A percentile compares a stretch with the other conserved stretches of the same genome.
Conservation (phyloP, 148 eudicot genomes). For the Rhododendron kiyosumense region DNA sequence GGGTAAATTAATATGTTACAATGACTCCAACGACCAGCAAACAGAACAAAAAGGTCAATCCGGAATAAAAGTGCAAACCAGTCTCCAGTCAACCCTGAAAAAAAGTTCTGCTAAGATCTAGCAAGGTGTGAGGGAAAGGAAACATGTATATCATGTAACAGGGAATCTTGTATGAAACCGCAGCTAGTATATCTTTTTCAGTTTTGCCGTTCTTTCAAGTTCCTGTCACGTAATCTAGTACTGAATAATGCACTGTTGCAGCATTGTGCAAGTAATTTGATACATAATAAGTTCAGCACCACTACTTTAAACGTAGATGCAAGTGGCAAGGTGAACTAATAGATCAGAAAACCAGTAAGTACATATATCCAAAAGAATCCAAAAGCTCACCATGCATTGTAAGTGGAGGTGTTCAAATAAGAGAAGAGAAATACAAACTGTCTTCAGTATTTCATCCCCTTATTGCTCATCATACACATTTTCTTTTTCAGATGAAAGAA, state of each 20-base stretch:
- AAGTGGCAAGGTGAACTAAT: not conserved
- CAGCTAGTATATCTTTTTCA: not conserved
- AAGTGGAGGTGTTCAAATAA: not conserved
- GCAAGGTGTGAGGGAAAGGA: not conserved
- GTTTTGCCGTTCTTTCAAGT: not conserved
- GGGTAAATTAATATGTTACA: not conserved
- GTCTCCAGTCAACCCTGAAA: not conserved
- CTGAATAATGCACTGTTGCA: not conserved
- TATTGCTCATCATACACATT: not conserved
- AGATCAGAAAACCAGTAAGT: not conserved
- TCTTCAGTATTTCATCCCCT: not conserved
- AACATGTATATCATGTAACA: not conserved
- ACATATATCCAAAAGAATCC: not conserved
- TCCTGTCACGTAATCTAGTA: not conserved
- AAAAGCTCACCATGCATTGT: not conserved
- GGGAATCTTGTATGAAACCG: not conserved
- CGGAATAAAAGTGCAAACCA: not conserved
- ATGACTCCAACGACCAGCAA: not conserved
- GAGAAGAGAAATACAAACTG: not conserved
- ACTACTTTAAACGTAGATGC: not conserved
- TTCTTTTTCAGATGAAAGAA: not conserved
- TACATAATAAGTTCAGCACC: not conserved
- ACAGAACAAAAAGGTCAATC: not conserved
- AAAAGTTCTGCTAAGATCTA: not conserved
- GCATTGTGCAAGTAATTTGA: not conserved